A percentile compares a stretch with the other conserved stretches of the same genome.
Conservation (phyloP, 805 yeast species). For the Candida anglica region DNA sequence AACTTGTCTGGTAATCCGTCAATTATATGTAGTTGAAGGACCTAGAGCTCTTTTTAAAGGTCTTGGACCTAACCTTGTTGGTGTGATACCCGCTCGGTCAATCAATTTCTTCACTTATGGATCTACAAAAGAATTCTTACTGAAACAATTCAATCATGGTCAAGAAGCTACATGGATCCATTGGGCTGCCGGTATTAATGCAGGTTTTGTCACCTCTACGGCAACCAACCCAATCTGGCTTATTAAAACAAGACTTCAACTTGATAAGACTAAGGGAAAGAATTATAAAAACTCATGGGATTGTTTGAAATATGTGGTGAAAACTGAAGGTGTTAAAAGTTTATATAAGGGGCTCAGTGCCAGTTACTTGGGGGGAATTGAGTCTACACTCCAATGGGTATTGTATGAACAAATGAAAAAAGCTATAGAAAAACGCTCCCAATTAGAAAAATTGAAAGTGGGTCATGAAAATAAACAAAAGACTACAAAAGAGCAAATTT, state of each 20-base stretch:
- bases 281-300: slow-evolving; percentile 82
- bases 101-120: slow-evolving; percentile 96
- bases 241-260: slow-evolving; percentile 88
- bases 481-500: slow-evolving; percentile 54
- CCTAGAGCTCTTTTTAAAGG: slow-evolving; percentile 86
- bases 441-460: too few species aligned
- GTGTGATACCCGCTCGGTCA: slow-evolving; percentile 97
- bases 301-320: slow-evolving; percentile 66
- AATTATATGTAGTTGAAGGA: slow-evolving; percentile 76
- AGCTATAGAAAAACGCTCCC: slow-evolving; percentile 51
- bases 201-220: slow-evolving; percentile 92
- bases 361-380: slow-evolving; percentile 88
- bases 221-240: slow-evolving; percentile 98
- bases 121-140: slow-evolving; percentile 77
- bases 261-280: slow-evolving; percentile 69
- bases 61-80: slow-evolving; percentile 92
- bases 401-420: slow-evolving; percentile 91
- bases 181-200: slow-evolving; percentile 78
- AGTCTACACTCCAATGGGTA: slow-evolving; percentile 94
- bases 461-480: slow-evolving; percentile 31
- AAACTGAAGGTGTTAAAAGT: slow-evolving; percentile 74
- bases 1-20: slow-evolving; percentile 67
- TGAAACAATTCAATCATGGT: slow-evolving; percentile 63
- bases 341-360: slow-evolving; percentile 91
- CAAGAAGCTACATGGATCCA: slow-evolving; percentile 84